These are phyloP conservation scores for Populus hybrid DNA, from an alignment of 441 rosid genomes.

Conservation along the genomic window DNA sequence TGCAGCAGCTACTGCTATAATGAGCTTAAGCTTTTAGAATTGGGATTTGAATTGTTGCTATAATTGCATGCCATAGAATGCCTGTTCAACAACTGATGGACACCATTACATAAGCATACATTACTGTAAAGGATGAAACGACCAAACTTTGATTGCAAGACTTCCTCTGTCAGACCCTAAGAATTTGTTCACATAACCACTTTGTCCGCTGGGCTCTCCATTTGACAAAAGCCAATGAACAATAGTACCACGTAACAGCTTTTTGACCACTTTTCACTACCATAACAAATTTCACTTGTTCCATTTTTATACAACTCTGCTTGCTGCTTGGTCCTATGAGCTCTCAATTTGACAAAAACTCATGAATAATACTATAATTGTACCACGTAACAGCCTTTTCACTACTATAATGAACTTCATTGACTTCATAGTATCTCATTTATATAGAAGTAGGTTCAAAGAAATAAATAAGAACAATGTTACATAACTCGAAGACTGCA, in stretches of 20 bases:
- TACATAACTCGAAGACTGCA: neutral
- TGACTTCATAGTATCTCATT: neutral
- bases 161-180: neutral
- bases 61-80: neutral
- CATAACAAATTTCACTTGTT: neutral
- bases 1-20: neutral
- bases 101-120: neutral
- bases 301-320: neutral
- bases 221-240: neutral
- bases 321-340: neutral
- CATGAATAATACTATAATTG: neutral
- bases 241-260: neutral
- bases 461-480: neutral
- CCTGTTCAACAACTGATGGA: neutral
- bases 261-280: neutral
- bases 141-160: neutral
- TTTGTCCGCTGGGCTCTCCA: neutral
- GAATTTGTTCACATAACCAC: neutral
- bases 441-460: neutral
- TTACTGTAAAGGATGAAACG: neutral
- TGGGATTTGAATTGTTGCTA: neutral
- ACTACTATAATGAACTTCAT: neutral
- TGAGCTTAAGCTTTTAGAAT: neutral
- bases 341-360: constrained; percentile 1
- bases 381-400: neutral